Percentiles rank a stretch among this genome's conserved stretches.
Conservation (phyloP, 306 rosid species). For the Malus domestica region ASM211411v1 NC_041796.1:2137501-2138000, state of each 20-base stretch:
- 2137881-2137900: neutral
- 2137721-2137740: too few relatives aligned
- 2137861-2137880: neutral
- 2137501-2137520: conserved; percentile 68
- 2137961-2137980: conserved; percentile 58
- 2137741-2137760: neutral
- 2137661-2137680: neutral
- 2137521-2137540: conserved; percentile 63
- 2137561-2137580: conserved; percentile 80
- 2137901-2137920: neutral
- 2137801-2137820: neutral
- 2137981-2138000: conserved; percentile 70
- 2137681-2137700: neutral
- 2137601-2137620: conserved; percentile 75
- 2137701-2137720: neutral
- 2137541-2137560: conserved; percentile 67
- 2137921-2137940: conserved; percentile 69
- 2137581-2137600: conserved; percentile 81
- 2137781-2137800: neutral
- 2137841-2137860: too few relatives aligned
- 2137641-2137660: neutral
- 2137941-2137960: conserved; percentile 72
- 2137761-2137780: neutral
- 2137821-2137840: too few relatives aligned
- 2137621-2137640: conserved; percentile 55